Percentiles rank a stretch among this genome's conserved stretches.
Conservation (phyloP, 306 rosid species). For the Astragalus glycyphyllos region DNA sequence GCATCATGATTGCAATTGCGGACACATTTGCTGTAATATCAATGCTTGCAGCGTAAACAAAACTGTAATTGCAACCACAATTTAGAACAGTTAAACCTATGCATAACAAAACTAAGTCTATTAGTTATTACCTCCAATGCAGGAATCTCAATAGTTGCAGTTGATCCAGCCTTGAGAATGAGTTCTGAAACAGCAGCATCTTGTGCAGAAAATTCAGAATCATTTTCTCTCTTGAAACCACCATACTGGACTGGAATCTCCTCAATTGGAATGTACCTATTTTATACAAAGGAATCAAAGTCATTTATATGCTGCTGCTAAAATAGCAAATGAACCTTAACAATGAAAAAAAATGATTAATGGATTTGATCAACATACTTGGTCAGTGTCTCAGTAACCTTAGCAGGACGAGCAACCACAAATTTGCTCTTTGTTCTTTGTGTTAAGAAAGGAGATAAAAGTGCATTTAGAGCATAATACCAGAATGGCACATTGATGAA, state of each 20-base stretch:
- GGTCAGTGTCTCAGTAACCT: conserved; percentile 53
- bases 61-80: too few relatives aligned
- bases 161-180: conserved; percentile 55
- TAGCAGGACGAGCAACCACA: conserved; percentile 59
- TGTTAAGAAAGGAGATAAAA: conserved; percentile 58
- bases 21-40: too few relatives aligned
- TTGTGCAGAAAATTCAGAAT: conserved; percentile 46
- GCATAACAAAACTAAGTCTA: neutral
- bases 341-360: neutral
- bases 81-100: neutral
- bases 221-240: conserved; percentile 61
- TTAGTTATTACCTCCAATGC: conserved; percentile 49
- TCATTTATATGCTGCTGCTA: neutral
- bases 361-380: conserved; percentile 44
- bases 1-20: too few relatives aligned
- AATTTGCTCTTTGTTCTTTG: conserved; percentile 66
- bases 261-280: conserved; percentile 59
- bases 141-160: conserved; percentile 57
- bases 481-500: conserved; percentile 70
- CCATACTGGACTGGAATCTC: conserved; percentile 57
- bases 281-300: neutral
- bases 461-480: conserved; percentile 61
- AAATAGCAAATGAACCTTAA: neutral
- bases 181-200: conserved; percentile 50
- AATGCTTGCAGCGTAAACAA: too few relatives aligned